Evolutionary conservation across 1,139 yeast species (phyloP), one percentile per base, ranked within the genome.

Genomic region (Suhomyces anneliseae): DNA sequence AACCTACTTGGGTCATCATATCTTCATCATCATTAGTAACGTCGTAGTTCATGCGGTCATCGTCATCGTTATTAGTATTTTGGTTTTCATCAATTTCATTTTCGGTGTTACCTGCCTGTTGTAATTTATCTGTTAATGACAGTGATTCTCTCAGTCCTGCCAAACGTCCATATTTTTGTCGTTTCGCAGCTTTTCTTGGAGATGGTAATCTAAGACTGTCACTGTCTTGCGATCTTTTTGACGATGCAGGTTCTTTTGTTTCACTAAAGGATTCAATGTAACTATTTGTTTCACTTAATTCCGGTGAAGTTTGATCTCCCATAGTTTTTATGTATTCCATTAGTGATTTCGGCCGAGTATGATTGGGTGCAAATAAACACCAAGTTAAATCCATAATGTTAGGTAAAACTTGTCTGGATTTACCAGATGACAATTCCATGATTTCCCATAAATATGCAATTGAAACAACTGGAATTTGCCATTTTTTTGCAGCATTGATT

Each of bases 391-490:
- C 78, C 33, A 69, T 55, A 5, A 72, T 51, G 44, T 68, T 67
- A 3, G 78, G 76, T 51, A 70, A 55, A 4, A 55, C 46, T 24
- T 62, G 52, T 3, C 52, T 42, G n/a, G 59, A 51, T 36, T 55
- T 53, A 6, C 52, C 53, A 9, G 48, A 45, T 29, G 66, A 62
- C n/a, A 50, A 45, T 39, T 61, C 65, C 40, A 68, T 42, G 37
- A 63, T 61, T 51, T 74, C 82, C 80, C 84, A 81, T 5, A 82
- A 47, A 51, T 71, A 82, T 0, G 81, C 76, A 2, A 78, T 50
- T 0, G 85, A 77, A 0, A 81, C 75, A n/a, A 82, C 74, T 0
- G 87, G 86, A 4, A 81, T 74, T 37, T 66, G 61, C 81, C 85
- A 79, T 38, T 68, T 66, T 52, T 79, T 80, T 0, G 85, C 83